Percentiles rank a stretch among this genome's conserved stretches.
phyloP scores from a whole-genome alignment of 2,329 filamentous ascomycete species.

The Cytospora chrysosperma region DNA sequence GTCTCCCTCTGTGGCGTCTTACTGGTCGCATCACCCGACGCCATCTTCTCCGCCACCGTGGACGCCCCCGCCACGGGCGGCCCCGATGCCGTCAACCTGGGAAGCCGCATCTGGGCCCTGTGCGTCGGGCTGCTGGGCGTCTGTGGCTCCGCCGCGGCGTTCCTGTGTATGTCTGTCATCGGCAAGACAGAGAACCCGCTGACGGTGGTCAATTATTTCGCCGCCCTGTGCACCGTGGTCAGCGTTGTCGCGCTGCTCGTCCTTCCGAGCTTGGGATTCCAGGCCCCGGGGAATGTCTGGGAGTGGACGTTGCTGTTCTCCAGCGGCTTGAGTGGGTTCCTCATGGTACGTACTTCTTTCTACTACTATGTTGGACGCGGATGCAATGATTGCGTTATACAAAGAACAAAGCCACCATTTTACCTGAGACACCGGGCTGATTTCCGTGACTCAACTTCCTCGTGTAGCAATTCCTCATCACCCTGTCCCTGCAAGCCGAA shows the following conservation, averaged over 20 bases:
- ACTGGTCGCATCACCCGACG: constrained; percentile 6
- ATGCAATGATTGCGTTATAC: not conserved
- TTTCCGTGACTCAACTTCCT: not conserved
- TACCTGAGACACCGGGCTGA: not conserved
- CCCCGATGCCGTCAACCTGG: not conserved
- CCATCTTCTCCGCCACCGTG: not conserved
- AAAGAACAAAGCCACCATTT: not conserved
- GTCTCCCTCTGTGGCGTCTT: constrained; percentile 8
- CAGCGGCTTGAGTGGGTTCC: constrained; percentile 12
- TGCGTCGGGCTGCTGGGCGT: constrained; percentile 1
- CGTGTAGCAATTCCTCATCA: constrained; percentile 14
- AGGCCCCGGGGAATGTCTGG: not conserved
- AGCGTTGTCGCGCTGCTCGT: constrained; percentile 1
- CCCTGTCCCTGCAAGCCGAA: constrained; percentile 10
- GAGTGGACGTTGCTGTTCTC: constrained; percentile 12
- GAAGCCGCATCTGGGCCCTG: constrained; percentile 7
- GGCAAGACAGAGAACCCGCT: constrained; percentile 7
- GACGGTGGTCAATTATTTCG: constrained; percentile 15
- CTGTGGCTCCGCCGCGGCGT: constrained; percentile 15
- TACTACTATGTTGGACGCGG: no score
- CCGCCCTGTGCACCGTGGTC: constrained; percentile 7
- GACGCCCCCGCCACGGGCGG: not conserved
- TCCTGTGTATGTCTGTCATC: constrained; percentile 10
- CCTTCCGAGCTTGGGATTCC: constrained; percentile 2
- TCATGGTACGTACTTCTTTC: not conserved